A percentile compares a stretch with the other conserved stretches of the same genome.
These are phyloP conservation scores for Seiridium unicorne DNA, from an alignment of 2,329 filamentous ascomycete genomes.

Conservation along the genomic window DNA sequence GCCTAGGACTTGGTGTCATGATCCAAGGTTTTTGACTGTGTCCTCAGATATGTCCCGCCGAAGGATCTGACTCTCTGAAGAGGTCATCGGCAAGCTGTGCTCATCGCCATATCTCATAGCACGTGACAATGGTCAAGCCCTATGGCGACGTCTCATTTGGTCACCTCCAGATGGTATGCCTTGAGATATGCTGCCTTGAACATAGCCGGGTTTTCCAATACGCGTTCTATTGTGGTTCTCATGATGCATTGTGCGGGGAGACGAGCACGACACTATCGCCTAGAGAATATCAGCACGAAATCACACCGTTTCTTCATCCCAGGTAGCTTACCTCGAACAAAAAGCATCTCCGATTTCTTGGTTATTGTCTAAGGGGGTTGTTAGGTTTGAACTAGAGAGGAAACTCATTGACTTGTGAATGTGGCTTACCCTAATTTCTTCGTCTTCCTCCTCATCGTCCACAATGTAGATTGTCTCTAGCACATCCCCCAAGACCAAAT, in stretches of 20 bases:
- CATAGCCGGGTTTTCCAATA: background rate
- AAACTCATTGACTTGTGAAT: background rate
- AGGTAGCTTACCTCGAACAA: conserved; percentile 78
- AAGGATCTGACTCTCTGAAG: too few relatives aligned
- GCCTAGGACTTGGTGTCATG: too few relatives aligned
- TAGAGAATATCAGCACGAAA: conserved; percentile 25
- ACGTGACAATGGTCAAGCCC: too few relatives aligned
- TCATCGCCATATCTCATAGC: too few relatives aligned
- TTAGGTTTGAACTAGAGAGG: background rate
- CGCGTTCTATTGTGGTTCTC: background rate
- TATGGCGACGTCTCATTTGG: too few relatives aligned
- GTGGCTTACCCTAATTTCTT: conserved; percentile 66
- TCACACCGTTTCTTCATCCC: background rate
- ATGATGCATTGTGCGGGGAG: conserved; percentile 13
- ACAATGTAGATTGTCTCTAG: conserved; percentile 96
- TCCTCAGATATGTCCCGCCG: too few relatives aligned
- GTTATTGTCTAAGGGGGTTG: conserved; percentile 70
- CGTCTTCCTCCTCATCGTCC: conserved; percentile 82
- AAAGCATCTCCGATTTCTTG: conserved; percentile 98
- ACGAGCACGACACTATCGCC: conserved; percentile 71
- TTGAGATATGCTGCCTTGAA: too few relatives aligned
- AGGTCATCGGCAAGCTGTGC: too few relatives aligned
- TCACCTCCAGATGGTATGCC: too few relatives aligned
- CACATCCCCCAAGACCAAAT: conserved; percentile 91
- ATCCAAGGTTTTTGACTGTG: too few relatives aligned